Base-by-base conservation (phyloP, 2,329 filamentous ascomycete species). In the Harringtonia lauricola region DNA sequence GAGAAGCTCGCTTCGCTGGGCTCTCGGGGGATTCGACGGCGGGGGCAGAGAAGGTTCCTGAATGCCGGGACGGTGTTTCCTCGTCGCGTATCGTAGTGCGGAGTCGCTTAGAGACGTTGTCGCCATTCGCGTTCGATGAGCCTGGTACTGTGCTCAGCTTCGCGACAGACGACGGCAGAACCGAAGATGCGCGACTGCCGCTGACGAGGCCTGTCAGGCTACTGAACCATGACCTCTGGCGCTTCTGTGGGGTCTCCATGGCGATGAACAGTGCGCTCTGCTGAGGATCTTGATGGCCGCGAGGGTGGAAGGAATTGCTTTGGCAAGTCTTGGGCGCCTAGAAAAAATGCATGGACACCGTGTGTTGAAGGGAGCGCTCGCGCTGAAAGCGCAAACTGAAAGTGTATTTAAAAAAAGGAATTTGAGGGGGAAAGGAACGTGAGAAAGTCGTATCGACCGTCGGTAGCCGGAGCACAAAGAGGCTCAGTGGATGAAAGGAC, bases 1-100 rank as follows among this genome's bases (percentile, higher is more conserved):
- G 53, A 26, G 56, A 57, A 13, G 59, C 60, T 49, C 58, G 59
- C 48, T 59, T 57, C 34, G 51, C 51, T 29, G 59, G 57, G 47
- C 58, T 60, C 49, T 60, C 54, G 17, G 55, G 54, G 34, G 55
- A 53, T 3, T 49, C 50, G 42, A 49, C 42, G 12, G 48, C 33
- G 2, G 51, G 51, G 2, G 48, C 50, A 8, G 51, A 49, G 29
- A 52, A 53, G 2, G 49, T 51, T 18, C 47, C 48, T 8, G 48
- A 44, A 17, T 44, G 39, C 10, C 48, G 47, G 5, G 43, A 36
- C 2, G 49, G 49, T 5, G 51, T 52, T 5, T 38, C 31, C 9
- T 46, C 35, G 8, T 35, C 31, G 12, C 31, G 36, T 13, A 33
- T 37, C 12, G 42, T 33, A 13, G 30, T 2, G 19, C 35, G 46